Evolutionary conservation across 2,329 filamentous ascomycete genomes (phyloP), one percentile per base, ranked within the genome.

Genomic region (Pleoardoris graminearum): DNA sequence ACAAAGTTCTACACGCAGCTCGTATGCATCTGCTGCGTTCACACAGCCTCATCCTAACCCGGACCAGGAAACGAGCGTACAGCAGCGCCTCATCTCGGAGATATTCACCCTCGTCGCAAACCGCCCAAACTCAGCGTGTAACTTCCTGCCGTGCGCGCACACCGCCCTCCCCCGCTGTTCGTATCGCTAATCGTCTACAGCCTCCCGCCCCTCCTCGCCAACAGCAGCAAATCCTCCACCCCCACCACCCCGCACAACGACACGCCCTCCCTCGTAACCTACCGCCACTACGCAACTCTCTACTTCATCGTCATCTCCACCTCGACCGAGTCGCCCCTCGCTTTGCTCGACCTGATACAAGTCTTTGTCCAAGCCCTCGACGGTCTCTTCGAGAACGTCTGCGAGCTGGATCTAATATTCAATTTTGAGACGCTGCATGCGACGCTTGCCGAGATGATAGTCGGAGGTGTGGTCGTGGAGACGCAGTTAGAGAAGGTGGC

Each of bases 1-100:
- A 97, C 93, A 66, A 97, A 97, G 70, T 99, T 99, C 81, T 99
- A 99, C 75, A 97, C 93, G 1, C 93, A 97, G 73, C 85, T 99
- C 62, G 93, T 96, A 76, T 55, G 77, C 67, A 44, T 25, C 37
- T 33, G 17, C 17, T n/a, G 25, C 4, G 17, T 11, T n/a, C 41
- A 12, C 33, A 7, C 16, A 10, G n/a, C 12, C 21, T 21, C 19
- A 35, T 47, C n/a, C 55, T 54, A 30, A 57, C 44, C 16, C 35
- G 12, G 5, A 19, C 17, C 53, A 97, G 94, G 94, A 99, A 77
- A 97, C 94, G 19, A 90, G 89, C 75, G 95, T 97, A 33, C 93
- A 99, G 75, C 94, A 99, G 78, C 89, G 92, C 37, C 86, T 99
- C 53, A 96, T 99, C 62, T 91, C 90, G 45, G 94, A 99, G 75